Percentiles rank a stretch among this genome's conserved stretches.
Evolutionary conservation across 2,329 filamentous ascomycete species (phyloP).

Genomic region (Alternaria dauci): DNA sequence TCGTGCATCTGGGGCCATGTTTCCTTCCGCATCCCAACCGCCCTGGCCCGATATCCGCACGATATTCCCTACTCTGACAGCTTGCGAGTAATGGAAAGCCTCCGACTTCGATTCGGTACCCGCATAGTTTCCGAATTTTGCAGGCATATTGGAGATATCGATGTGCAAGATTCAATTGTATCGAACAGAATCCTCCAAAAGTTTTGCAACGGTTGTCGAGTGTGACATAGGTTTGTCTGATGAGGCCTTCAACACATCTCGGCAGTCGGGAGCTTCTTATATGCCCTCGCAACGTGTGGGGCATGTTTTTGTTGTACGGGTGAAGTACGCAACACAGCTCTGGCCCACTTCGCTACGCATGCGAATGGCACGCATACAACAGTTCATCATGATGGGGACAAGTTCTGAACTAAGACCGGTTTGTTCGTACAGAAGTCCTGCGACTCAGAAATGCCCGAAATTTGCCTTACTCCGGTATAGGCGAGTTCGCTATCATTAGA

Average conservation of each 20-base stretch:
- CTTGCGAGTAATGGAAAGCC: slow-evolving; percentile 22
- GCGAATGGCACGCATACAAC: neutral
- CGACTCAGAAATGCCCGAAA: neutral
- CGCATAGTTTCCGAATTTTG: slow-evolving; percentile 13
- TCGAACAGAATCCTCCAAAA: neutral
- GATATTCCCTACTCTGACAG: slow-evolving; percentile 19
- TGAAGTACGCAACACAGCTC: neutral
- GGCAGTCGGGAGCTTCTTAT: neutral
- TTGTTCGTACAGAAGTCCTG: neutral
- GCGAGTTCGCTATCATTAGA: neutral
- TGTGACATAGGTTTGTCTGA: neutral
- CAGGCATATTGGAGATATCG: neutral
- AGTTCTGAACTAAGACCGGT: neutral
- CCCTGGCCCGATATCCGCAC: slow-evolving; percentile 25
- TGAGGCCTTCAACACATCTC: neutral
- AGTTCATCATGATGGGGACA: neutral
- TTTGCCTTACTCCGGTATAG: slow-evolving; percentile 1
- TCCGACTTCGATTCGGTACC: slow-evolving; percentile 16
- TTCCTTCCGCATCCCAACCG: slow-evolving; percentile 21
- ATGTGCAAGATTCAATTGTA: neutral
- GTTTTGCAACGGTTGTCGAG: neutral
- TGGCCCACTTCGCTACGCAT: neutral
- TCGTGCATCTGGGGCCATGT: slow-evolving; percentile 10
- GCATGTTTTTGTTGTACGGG: neutral
- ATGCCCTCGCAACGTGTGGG: neutral